These are phyloP conservation scores for Salvia miltiorrhiza DNA, from an alignment of 257 asterid genomes.

Conservation along the genomic window DNA sequence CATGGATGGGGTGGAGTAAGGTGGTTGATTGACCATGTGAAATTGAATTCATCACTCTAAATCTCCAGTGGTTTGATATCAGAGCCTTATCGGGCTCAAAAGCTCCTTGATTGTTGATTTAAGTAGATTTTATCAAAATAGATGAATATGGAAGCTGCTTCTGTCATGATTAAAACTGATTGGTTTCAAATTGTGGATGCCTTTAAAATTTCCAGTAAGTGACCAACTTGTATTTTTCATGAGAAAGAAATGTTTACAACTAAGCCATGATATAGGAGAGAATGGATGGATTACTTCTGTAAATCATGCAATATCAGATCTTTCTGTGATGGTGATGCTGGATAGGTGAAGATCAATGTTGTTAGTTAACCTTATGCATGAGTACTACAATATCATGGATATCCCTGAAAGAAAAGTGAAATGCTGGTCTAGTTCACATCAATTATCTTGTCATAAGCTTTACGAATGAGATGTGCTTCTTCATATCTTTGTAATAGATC, in stretches of 20 bases:
- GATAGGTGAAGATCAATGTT: background rate
- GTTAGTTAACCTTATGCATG: background rate
- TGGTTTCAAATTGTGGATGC: background rate
- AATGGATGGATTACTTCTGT: background rate
- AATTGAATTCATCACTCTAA: background rate
- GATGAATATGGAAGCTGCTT: slow-evolving; percentile 5
- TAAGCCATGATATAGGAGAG: slow-evolving; percentile 1
- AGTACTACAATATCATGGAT: background rate
- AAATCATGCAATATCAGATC: background rate
- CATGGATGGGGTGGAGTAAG: slow-evolving; percentile 9
- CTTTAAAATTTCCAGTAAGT: background rate
- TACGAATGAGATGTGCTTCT: background rate
- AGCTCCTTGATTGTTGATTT: slow-evolving; percentile 4
- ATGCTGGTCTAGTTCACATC: slow-evolving; percentile 5
- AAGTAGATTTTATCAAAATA: slow-evolving; percentile 10
- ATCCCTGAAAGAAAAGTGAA: background rate
- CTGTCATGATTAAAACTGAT: slow-evolving; percentile 7
- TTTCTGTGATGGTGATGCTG: too few relatives aligned
- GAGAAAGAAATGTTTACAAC: background rate
- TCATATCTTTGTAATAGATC: background rate
- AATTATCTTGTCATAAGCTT: background rate
- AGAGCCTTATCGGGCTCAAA: slow-evolving; percentile 13
- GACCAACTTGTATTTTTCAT: background rate
- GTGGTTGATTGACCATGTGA: background rate
- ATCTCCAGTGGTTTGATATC: background rate